These are phyloP conservation scores for Stentor coeruleus DNA, from an alignment of 73 alveolate genomes.

Conservation along the genomic window DNA sequence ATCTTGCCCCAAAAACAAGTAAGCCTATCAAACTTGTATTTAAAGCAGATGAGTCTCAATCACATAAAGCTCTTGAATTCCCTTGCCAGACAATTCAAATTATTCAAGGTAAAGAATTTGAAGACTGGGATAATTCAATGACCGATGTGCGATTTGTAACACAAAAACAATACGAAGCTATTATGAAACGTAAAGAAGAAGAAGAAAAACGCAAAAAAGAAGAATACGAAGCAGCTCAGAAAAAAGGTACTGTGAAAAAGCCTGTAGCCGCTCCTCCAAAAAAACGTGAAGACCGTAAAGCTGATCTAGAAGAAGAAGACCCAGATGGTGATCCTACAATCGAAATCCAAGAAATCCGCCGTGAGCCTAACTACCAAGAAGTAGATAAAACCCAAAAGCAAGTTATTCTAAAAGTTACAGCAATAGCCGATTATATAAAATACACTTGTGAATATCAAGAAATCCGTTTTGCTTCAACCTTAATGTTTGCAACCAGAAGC, in stretches of 20 bases:
- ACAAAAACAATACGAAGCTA: constrained; percentile 84
- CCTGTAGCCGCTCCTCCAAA: constrained; percentile 45
- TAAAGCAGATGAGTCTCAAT: constrained; percentile 77
- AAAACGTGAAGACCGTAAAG: constrained; percentile 61
- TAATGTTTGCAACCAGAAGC: constrained; percentile 93
- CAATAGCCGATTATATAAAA: constrained; percentile 89
- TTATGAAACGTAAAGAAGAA: constrained; percentile 88
- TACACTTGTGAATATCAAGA: constrained; percentile 86
- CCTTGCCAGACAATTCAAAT: constrained; percentile 80
- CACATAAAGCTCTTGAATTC: constrained; percentile 72
- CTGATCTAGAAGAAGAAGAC: constrained; percentile 56
- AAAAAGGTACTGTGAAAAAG: constrained; percentile 80
- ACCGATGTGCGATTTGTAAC: constrained; percentile 84
- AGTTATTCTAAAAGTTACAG: constrained; percentile 81
- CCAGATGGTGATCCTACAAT: constrained; percentile 91
- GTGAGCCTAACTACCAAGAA: constrained; percentile 83
- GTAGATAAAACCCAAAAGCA: constrained; percentile 90
- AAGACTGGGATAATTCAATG: constrained; percentile 96
- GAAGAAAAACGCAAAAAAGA: constrained; percentile 82
- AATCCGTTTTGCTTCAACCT: constrained; percentile 89
- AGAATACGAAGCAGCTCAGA: constrained; percentile 76
- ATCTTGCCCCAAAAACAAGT: constrained; percentile 78
- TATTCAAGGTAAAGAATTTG: constrained; percentile 71
- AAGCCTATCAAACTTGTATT: constrained; percentile 80
- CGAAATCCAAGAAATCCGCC: constrained; percentile 82